phyloP scores from a whole-genome alignment of 768 basidiomycete genomes.

The Megacollybia marginata region DNA sequence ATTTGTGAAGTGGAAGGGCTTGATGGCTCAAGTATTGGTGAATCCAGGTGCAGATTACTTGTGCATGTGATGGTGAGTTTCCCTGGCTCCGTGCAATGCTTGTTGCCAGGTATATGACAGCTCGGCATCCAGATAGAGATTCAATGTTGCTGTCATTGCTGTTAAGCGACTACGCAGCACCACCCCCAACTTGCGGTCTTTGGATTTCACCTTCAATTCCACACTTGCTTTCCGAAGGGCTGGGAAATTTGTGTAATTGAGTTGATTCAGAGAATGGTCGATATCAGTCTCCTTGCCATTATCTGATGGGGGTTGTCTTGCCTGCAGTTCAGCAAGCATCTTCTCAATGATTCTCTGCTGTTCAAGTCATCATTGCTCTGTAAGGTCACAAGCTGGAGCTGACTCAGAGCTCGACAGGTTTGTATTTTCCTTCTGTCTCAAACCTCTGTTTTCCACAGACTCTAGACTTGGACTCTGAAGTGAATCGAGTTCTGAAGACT shows the following conservation, averaged over 20 bases:
- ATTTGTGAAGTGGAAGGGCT: slow-evolving; percentile 19
- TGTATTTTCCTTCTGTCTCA: background rate
- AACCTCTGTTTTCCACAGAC: background rate
- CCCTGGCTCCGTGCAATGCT: slow-evolving; percentile 22
- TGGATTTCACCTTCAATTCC: slow-evolving; percentile 8
- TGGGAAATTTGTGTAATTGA: slow-evolving; percentile 9
- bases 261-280: slow-evolving; percentile 2
- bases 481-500: background rate
- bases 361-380: background rate
- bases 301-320: slow-evolving; percentile 12
- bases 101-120: no score
- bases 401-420: background rate
- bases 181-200: no score
- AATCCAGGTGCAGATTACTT: slow-evolving; percentile 23
- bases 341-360: background rate
- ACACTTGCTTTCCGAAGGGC: slow-evolving; percentile 4
- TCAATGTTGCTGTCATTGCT: slow-evolving; percentile 24
- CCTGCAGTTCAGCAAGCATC: background rate
- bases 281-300: slow-evolving; percentile 20
- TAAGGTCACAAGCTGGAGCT: no score
- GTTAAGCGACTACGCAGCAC: slow-evolving; percentile 20
- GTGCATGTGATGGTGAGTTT: slow-evolving; percentile 18
- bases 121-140: slow-evolving; percentile 28
- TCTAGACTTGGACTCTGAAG: background rate
- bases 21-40: slow-evolving; percentile 11